Evolutionary conservation across 306 rosid genomes (phyloP).

Genomic region (Rosa multiflora): DNA sequence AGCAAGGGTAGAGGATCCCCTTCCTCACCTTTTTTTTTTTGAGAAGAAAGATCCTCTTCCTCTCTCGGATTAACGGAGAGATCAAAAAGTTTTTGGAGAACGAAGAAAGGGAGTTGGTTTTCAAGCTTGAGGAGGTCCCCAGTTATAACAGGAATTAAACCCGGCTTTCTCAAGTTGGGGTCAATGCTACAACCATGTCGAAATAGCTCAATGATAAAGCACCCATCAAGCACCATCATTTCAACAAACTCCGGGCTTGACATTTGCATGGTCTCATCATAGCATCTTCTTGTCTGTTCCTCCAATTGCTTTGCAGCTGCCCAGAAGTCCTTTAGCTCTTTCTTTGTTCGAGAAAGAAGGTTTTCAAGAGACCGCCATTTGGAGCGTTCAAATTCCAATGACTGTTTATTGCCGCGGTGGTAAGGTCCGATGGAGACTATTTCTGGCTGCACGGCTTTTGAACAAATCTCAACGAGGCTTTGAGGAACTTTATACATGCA

Average conservation of each 20-base stretch:
- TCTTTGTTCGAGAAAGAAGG: not conserved
- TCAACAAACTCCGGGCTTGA: not conserved
- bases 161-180: not conserved
- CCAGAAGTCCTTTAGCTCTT: not conserved
- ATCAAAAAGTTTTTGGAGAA: not conserved
- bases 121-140: slow-evolving; percentile 8
- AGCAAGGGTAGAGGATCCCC: not conserved
- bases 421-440: slow-evolving; percentile 4
- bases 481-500: not conserved
- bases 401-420: not conserved
- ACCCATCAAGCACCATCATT: slow-evolving; percentile 10
- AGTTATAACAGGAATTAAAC: not conserved
- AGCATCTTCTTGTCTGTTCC: not conserved
- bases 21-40: too few species aligned
- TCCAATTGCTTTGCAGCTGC: not conserved
- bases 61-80: not conserved
- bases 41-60: too few species aligned
- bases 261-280: not conserved
- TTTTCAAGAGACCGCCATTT: not conserved
- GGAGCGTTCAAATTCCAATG: not conserved
- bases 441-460: not conserved
- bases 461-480: not conserved
- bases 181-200: not conserved
- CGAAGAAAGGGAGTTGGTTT: slow-evolving; percentile 7
- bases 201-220: not conserved